Conservation (phyloP, 2,329 filamentous ascomycete species). For the Rhytidhysteron rufulum region DNA sequence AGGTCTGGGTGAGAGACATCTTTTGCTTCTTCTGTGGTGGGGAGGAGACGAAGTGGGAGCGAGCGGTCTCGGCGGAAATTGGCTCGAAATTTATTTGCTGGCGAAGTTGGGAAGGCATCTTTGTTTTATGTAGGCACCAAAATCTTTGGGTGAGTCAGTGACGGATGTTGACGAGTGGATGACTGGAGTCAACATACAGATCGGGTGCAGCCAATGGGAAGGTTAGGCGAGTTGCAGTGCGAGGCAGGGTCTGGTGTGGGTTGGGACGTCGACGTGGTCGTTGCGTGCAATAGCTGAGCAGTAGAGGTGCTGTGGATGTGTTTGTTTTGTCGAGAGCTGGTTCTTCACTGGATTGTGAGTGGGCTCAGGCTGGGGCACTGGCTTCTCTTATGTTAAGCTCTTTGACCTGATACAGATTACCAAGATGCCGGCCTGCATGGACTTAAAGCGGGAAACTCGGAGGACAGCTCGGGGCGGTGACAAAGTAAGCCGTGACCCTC, state of each 20-base stretch:
- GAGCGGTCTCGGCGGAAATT: slow-evolving; percentile 41
- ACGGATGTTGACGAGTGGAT: slow-evolving; percentile 39
- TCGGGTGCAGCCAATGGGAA: slow-evolving; percentile 2
- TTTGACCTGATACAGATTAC: slow-evolving; percentile 2
- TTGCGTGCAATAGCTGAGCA: not conserved
- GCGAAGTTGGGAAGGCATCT: slow-evolving; percentile 49
- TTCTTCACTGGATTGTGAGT: not conserved
- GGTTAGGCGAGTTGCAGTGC: slow-evolving; percentile 1
- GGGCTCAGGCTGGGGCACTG: not conserved
- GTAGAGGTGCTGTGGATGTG: not conserved
- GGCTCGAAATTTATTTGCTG: slow-evolving; percentile 46
- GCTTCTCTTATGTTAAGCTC: not conserved
- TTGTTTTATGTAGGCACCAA: slow-evolving; percentile 26
- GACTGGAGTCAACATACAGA: slow-evolving; percentile 18
- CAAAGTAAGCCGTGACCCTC: not conserved
- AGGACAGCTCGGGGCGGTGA: not conserved
- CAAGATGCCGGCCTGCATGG: not conserved
- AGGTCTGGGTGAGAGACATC: slow-evolving; percentile 98
- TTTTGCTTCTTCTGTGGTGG: slow-evolving; percentile 62
- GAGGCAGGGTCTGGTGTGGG: not conserved
- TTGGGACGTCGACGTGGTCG: not conserved
- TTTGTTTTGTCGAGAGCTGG: not conserved
- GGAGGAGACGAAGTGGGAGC: slow-evolving; percentile 39
- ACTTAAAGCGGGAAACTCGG: slow-evolving; percentile 2
- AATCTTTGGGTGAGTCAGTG: slow-evolving; percentile 49